Evolutionary conservation across 2,329 filamentous ascomycete species (phyloP).

Genomic region (Epichloe baconii): DNA sequence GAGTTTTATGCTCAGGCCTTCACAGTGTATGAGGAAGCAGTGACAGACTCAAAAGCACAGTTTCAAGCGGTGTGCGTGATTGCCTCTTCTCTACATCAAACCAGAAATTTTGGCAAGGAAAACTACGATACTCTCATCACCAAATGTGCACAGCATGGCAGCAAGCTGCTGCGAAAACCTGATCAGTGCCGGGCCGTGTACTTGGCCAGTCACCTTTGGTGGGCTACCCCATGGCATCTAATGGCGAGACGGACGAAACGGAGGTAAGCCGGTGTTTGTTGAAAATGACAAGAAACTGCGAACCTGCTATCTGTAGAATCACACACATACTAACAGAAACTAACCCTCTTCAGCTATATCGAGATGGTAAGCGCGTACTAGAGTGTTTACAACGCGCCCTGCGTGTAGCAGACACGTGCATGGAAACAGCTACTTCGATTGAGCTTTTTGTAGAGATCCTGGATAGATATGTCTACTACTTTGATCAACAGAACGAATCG

Average conservation of each 20-base stretch:
- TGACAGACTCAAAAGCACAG: slow-evolving; percentile 90
- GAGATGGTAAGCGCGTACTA: slow-evolving; percentile 90
- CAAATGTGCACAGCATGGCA: slow-evolving; percentile 91
- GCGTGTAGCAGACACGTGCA: slow-evolving; percentile 93
- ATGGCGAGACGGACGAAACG: slow-evolving; percentile 69
- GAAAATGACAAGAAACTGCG: background rate
- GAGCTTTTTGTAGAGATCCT: slow-evolving; percentile 94
- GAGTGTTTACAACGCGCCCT: slow-evolving; percentile 93
- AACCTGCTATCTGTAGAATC: background rate
- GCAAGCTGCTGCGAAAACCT: slow-evolving; percentile 92
- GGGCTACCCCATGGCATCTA: slow-evolving; percentile 71
- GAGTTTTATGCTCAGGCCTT: slow-evolving; percentile 98
- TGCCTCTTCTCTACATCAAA: slow-evolving; percentile 76
- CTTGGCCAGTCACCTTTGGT: slow-evolving; percentile 93
- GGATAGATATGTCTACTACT: slow-evolving; percentile 98
- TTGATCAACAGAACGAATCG: slow-evolving; percentile 96
- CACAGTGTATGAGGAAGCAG: slow-evolving; percentile 91
- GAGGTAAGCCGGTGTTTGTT: slow-evolving; percentile 37
- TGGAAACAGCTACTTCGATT: slow-evolving; percentile 95
- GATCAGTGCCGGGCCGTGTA: slow-evolving; percentile 97
- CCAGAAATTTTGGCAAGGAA: slow-evolving; percentile 83
- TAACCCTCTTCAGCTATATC: slow-evolving; percentile 59
- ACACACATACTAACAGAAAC: background rate
- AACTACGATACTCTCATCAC: slow-evolving; percentile 99
- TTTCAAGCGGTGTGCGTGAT: slow-evolving; percentile 97